Base-by-base conservation (phyloP, 2,329 filamentous ascomycete genomes). In the Dichotomopilus funicola region DNA sequence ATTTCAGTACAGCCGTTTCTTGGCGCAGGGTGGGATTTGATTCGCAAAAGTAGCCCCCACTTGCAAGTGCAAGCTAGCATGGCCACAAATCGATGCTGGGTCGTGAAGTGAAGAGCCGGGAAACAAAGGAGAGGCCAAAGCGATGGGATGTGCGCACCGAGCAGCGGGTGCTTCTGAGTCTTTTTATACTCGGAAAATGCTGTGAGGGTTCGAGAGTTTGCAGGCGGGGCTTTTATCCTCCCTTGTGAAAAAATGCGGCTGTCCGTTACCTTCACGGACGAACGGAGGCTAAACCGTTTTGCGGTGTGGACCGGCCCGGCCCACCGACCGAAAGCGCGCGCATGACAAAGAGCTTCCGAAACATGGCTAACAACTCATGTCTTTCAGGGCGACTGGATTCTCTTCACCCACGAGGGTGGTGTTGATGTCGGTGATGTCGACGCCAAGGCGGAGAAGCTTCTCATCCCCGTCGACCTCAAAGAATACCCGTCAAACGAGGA, bases 371-470 rank as follows among this genome's bases (percentile, higher is more conserved):
- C 61, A 54, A 58, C 49, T 10, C 19, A 27, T 27, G 19, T 27
- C 33, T 46, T 35, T 51, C 72, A 97, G 94, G 94, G 94, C 71
- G 94, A 99, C 77, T 97, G 91, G 91, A 96, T 99, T 72, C 89
- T 99, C 70, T 99, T 99, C 82, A 96, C 92, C 69, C 91, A 99
- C 78, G 94, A 99, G 78, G 94, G 94, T 81, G 94, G 94, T 88
- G 91, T 99, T 65, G 94, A 99, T 76, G 94, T 99, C 67, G 94
- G 94, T 73, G 94, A 99, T 85, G 94, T 99, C 64, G 94, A 99
- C 70, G 91, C 86, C 63, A 99, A 99, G 82, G 94, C 94, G 62
- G 90, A 97, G 84, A 99, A 97, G 87, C 83, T 99, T 62, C 79
- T 99, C 71, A 91, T 99, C 68, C 92, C 94, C 66, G 94, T 99